Base-by-base conservation (phyloP, 2,329 filamentous ascomycete species). In the Diaporthe amygdali region DNA sequence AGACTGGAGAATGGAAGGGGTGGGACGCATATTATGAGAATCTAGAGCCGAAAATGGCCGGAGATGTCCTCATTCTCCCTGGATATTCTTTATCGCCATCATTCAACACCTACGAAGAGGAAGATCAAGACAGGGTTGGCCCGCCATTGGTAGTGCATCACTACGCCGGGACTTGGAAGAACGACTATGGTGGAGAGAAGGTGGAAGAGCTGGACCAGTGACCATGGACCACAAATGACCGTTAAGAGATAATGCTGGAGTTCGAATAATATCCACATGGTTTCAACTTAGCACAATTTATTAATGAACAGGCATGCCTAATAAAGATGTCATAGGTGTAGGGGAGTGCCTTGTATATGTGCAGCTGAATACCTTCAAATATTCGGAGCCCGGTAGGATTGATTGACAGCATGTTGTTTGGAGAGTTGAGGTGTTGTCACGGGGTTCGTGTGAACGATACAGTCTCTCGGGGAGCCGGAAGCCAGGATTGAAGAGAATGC, bases 21-120 rank as follows among this genome's bases (percentile, higher is more conserved):
- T 51, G 61, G 39, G n/a, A 44, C 2, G 41, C 49, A 2, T 49
- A 56, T 22, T 12, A 59, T 5, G n/a, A 70, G 27, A 22, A 49
- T 14, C n/a, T 54, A 17, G 68, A 67, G n/a, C 68, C 68, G 41
- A 47, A 56, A 25, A 30, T 66, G 5, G 61, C 27, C 2, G 61
- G 51, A 20, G 61, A 70, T 30, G 32, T 70, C 15, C 9, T 67
- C 30, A 67, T 66, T 3, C 59, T 67, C 9, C 59, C 59, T 2
- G 68, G 61, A 2, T 37, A 70, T 30, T 25, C 68, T 5, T 67
- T 66, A 2, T 9, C 49, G 15, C 30, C 70, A 9, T 67, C 59
- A 3, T 47, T 69, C 39, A 77, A 77, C 22, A 56, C 15, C 4
- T 77, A 77, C 41, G 49, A 56, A 9, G 68, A 72, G 30, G 39